Base-by-base conservation (phyloP, 169 alveolate genomes). In the Plasmodium fragile region DNA sequence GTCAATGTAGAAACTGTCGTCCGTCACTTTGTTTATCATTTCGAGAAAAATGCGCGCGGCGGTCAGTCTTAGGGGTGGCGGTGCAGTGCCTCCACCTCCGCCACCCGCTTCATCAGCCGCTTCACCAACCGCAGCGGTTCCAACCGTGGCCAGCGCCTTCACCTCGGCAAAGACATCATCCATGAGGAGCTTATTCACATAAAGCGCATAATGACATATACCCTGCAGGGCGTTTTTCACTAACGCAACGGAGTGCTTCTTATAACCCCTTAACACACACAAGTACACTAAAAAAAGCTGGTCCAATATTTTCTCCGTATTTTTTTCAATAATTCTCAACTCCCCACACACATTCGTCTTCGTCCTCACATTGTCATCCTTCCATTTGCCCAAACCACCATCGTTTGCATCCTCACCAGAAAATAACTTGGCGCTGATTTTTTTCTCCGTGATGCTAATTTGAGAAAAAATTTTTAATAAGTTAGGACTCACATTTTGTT, bases 281-380 rank as follows among this genome's bases (percentile, higher is more conserved):
- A 90, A 65, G 43, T 80, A 90, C 4, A 90, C 71, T 28, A 90
- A 80, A 80, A 90, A 90, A 1, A 90, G 83, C 52, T 81, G 80
- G 13, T 90, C 94, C 28, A 90, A 36, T 80, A 90, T 90, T 36
- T 52, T 90, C 18, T 90, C 94, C 53, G 78, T 69, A 36, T 90
- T 80, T 28, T 80, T 80, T 28, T 90, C 94, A 3, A 90, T 79
- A 65, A 90, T 80, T 80, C 65, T 79, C 43, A 90, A 43, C 30
- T 90, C 92, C 18, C 94, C 94, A 90, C 91, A 8, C 18, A 90
- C 82, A 32, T 78, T 87, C 11, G 92, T 80, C 82, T 90, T 90
- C 52, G 28, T 34, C 52, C 55, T 79, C 53, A 90, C n/a, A n/a
- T 52, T 91, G 0, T 45, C 53, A 49, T 65, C 59, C 28, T 34